Base-by-base conservation (phyloP, 2,329 filamentous ascomycete species). In the Exserohilum turcica region DNA sequence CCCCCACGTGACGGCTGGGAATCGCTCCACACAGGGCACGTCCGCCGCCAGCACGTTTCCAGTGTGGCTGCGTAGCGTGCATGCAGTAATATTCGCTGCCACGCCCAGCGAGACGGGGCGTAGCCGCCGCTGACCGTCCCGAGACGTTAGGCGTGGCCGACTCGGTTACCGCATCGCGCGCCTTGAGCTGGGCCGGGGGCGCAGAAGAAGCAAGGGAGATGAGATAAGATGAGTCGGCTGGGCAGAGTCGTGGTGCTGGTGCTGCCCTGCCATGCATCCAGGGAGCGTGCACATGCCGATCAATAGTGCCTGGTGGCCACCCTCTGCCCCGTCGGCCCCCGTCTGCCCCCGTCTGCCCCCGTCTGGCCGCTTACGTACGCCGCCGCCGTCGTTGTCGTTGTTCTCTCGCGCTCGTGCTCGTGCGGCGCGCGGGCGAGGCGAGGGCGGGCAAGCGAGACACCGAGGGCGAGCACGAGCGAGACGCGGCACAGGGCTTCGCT, bases 341-440 rank as follows among this genome's bases (percentile, higher is more conserved):
- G n/a, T n/a, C n/a, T n/a, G n/a, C n/a, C n/a, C n/a, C n/a, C n/a
- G n/a, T n/a, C n/a, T n/a, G n/a, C n/a, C n/a, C n/a, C n/a, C n/a
- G 44, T 36, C 39, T 40, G 21, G 43, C 31, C 21, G 21, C 21
- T 24, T 24, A 24, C 21, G 21, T 24, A 24, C 21, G 21, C 21
- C 7, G 21, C 7, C 21, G 21, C 7, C 4, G 21, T 4, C 21
- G 21, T 24, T 5, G 21, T 24, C 21, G 21, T 24, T 24, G 7
- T 24, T 24, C 21, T 24, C 21, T 24, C n/a, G n/a, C n/a, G n/a
- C n/a, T n/a, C n/a, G n/a, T n/a, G n/a, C n/a, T n/a, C 29, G 52
- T 57, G 51, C 56, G 54, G 59, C 60, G 63, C 44, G 54, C 54
- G 46, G 53, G 33, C 45, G 57, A 36, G 55, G 47, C 51, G 21